phyloP scores from a whole-genome alignment of 495 filamentous ascomycete species.

The Daldinia bambusicola region DNA sequence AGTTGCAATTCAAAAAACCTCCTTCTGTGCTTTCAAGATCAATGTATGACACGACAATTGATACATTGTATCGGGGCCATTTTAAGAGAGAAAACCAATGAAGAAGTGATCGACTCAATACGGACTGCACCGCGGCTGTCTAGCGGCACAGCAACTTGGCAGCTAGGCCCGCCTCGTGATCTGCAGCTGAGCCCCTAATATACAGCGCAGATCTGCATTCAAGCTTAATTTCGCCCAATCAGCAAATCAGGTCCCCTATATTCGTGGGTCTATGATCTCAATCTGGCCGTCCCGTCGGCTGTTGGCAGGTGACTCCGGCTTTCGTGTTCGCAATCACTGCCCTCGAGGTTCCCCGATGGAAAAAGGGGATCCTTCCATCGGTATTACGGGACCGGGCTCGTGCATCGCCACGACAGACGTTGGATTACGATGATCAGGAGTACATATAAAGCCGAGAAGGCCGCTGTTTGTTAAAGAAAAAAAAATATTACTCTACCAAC shows the following conservation, averaged over 20 bases:
- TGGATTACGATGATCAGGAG: neutral
- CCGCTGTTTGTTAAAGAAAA: neutral
- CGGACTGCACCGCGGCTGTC: conserved; percentile 9
- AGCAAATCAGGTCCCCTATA: neutral
- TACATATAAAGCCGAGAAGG: neutral
- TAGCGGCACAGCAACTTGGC: conserved; percentile 16
- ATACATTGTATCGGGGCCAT: conserved; percentile 2
- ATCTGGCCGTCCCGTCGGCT: conserved; percentile 8
- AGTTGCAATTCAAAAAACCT: too few relatives aligned
- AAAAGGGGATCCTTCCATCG: neutral
- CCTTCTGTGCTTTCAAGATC: neutral
- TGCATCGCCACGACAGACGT: neutral
- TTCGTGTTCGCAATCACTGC: conserved; percentile 25
- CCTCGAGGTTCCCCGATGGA: neutral
- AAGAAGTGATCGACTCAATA: conserved; percentile 5
- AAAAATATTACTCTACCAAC: neutral
- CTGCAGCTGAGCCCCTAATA: conserved; percentile 22
- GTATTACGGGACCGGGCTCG: neutral
- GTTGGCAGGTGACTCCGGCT: conserved; percentile 7
- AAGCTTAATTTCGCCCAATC: conserved; percentile 18
- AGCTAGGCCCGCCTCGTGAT: conserved; percentile 20
- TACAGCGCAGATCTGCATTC: neutral
- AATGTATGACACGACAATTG: neutral
- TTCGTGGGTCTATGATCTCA: conserved; percentile 21
- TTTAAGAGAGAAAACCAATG: conserved; percentile 7